Evolutionary conservation across 495 filamentous ascomycete genomes (phyloP).

Genomic region (Neurospora sp.): DNA sequence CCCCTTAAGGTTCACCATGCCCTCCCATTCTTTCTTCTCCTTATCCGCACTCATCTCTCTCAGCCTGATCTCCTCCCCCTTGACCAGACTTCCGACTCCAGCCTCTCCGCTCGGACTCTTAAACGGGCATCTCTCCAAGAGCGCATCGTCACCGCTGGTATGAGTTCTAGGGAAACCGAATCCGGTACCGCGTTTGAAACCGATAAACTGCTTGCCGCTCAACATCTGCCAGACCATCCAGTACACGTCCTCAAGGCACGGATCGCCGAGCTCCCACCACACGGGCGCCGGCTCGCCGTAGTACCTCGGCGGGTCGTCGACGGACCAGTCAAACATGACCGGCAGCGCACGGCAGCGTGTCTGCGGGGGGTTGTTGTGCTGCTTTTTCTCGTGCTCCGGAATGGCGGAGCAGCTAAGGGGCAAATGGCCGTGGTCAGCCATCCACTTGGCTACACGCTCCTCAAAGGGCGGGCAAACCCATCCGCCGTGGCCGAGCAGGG

Average conservation of each 20-base stretch:
- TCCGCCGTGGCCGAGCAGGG: conserved; percentile 11
- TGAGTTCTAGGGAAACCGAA: conserved; percentile 9
- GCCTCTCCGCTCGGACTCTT: conserved; percentile 10
- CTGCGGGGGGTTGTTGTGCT: conserved; percentile 2
- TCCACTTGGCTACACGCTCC: conserved; percentile 10
- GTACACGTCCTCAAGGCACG: conserved; percentile 18
- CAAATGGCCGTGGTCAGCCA: not conserved
- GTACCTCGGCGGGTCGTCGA: conserved; percentile 1
- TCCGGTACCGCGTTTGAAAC: conserved; percentile 11
- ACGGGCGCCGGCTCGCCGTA: conserved; percentile 12
- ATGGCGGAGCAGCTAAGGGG: not conserved
- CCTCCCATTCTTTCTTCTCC: not conserved
- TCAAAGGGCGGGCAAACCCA: conserved; percentile 17
- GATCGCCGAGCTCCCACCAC: conserved; percentile 14
- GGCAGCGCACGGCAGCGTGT: conserved; percentile 3
- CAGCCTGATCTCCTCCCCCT: not conserved
- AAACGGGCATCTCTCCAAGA: conserved; percentile 9
- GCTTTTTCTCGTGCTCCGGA: not conserved
- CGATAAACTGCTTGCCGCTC: conserved; percentile 11
- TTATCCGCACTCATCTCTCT: not conserved
- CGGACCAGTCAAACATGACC: conserved; percentile 7
- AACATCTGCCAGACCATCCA: conserved; percentile 18
- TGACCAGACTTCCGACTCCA: not conserved
- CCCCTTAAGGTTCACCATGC: not conserved
- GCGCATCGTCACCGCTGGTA: not conserved